Percentiles rank a stretch among this genome's conserved stretches.
These are phyloP conservation scores for Ogataea salicorniae DNA, from an alignment of 805 yeast species.

Conservation along the genomic window DNA sequence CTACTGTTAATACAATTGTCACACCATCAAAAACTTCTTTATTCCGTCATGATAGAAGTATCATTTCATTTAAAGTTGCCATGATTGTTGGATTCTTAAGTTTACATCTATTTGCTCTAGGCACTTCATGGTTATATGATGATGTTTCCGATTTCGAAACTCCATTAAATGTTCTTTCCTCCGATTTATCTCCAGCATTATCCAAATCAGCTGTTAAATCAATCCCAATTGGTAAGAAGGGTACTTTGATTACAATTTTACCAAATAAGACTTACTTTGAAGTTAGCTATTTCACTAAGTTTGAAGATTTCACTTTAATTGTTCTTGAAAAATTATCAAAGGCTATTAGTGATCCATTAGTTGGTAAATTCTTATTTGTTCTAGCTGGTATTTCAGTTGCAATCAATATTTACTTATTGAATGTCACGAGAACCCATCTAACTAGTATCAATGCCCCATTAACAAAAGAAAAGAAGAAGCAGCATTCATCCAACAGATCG, in stretches of 20 bases:
- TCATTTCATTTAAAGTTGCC: constrained; percentile 55
- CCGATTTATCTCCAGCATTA: constrained; percentile 28
- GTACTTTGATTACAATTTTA: constrained; percentile 49
- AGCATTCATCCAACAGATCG: constrained; percentile 3
- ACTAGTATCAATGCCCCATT: constrained; percentile 8
- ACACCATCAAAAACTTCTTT: constrained; percentile 24
- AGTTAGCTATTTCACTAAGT: constrained; percentile 45
- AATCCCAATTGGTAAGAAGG: constrained; percentile 39
- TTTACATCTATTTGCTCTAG: constrained; percentile 62
- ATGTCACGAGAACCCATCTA: constrained; percentile 69
- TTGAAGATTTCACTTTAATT: constrained; percentile 56
- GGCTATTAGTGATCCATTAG: constrained; percentile 74
- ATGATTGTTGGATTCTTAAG: constrained; percentile 55
- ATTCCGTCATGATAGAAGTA: constrained; percentile 35
- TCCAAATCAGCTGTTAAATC: constrained; percentile 39
- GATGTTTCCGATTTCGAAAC: constrained; percentile 31
- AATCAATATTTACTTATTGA: constrained; percentile 78
- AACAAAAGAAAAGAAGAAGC: constrained; percentile 6
- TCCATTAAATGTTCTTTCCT: constrained; percentile 11
- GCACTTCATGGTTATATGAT: constrained; percentile 65
- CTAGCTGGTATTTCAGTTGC: constrained; percentile 71
- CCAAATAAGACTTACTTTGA: constrained; percentile 58
- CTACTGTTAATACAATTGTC: constrained; percentile 70
- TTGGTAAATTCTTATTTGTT: constrained; percentile 71
- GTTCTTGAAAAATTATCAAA: constrained; percentile 51